phyloP scores from a whole-genome alignment of 257 asterid species.

The Jacaranda mimosifolia region DNA sequence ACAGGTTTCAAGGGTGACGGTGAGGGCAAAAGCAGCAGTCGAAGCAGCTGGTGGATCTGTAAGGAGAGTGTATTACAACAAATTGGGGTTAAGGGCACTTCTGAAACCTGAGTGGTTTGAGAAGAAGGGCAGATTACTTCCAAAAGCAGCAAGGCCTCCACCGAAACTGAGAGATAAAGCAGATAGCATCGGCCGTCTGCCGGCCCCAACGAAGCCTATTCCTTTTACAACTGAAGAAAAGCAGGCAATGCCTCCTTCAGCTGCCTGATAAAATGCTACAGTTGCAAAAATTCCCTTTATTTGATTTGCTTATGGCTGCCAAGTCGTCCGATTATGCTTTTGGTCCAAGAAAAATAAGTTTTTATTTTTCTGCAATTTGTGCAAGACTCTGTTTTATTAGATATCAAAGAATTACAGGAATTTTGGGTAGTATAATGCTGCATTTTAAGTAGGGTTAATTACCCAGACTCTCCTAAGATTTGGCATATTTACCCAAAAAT shows the following conservation, averaged over 20 bases:
- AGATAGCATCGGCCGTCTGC: constrained; percentile 89
- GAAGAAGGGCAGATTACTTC: constrained; percentile 93
- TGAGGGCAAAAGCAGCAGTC: constrained; percentile 89
- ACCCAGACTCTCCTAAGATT: too few relatives aligned
- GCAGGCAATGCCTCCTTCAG: constrained; percentile 49
- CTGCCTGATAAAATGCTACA: constrained; percentile 34
- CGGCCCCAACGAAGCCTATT: constrained; percentile 91
- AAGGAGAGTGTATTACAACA: constrained; percentile 90
- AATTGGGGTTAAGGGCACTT: constrained; percentile 82
- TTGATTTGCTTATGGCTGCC: neutral
- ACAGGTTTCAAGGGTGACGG: constrained; percentile 95
- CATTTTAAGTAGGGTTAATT: too few relatives aligned
- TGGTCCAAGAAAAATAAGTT: neutral
- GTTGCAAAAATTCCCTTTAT: neutral
- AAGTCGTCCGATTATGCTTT: neutral
- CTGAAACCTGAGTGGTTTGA: constrained; percentile 96
- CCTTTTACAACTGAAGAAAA: constrained; percentile 67
- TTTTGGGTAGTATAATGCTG: neutral
- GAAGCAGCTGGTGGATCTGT: constrained; percentile 95
- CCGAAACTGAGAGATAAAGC: constrained; percentile 86
- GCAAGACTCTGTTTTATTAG: neutral
- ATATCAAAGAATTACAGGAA: neutral
- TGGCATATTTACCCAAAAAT: too few relatives aligned
- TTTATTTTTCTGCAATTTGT: neutral
- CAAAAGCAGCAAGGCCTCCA: constrained; percentile 92